A percentile compares a stretch with the other conserved stretches of the same genome.
These are phyloP conservation scores for Phoenix roebelenii DNA, from an alignment of 176 grass and related monocot species.

Conservation along the genomic window DNA sequence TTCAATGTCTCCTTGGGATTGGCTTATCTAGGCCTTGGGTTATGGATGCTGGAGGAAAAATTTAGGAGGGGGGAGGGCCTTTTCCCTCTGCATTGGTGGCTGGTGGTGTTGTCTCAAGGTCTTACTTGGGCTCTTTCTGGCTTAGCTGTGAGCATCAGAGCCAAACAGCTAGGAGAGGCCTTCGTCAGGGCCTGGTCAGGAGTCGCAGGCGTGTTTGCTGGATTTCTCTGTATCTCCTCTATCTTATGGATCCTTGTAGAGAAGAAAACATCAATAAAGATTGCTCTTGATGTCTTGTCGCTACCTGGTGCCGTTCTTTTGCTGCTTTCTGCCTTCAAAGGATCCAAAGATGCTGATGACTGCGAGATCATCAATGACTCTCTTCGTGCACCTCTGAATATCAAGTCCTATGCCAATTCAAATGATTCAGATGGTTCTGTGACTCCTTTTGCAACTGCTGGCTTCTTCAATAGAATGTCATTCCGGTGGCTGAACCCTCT, in stretches of 20 bases:
- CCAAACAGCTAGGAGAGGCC: slow-evolving; percentile 5
- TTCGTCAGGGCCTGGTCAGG: slow-evolving; percentile 15
- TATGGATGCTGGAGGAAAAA: slow-evolving; percentile 6
- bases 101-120: slow-evolving; percentile 10
- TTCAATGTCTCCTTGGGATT: slow-evolving; percentile 1
- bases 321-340: slow-evolving; percentile 6
- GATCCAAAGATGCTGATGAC: background rate
- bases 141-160: slow-evolving; percentile 3
- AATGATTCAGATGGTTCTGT: background rate
- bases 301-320: slow-evolving; percentile 12
- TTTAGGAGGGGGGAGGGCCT: background rate
- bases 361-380: slow-evolving; percentile 1
- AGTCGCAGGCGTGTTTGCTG: slow-evolving; percentile 1
- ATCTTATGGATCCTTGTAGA: background rate
- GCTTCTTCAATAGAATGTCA: slow-evolving; percentile 54
- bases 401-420: background rate
- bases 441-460: slow-evolving; percentile 50
- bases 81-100: slow-evolving; percentile 13
- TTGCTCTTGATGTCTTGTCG: slow-evolving; percentile 3
- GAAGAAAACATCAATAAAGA: slow-evolving; percentile 3
- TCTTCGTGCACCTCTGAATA: slow-evolving; percentile 7
- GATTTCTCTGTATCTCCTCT: slow-evolving; percentile 2
- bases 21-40: slow-evolving; percentile 10
- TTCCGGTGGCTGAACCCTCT: slow-evolving; percentile 89
- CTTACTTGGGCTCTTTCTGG: slow-evolving; percentile 1